Evolutionary conservation across 768 basidiomycete species (phyloP), one percentile per base, ranked within the genome.

Genomic region (Dacryopinax spathularia): DNA sequence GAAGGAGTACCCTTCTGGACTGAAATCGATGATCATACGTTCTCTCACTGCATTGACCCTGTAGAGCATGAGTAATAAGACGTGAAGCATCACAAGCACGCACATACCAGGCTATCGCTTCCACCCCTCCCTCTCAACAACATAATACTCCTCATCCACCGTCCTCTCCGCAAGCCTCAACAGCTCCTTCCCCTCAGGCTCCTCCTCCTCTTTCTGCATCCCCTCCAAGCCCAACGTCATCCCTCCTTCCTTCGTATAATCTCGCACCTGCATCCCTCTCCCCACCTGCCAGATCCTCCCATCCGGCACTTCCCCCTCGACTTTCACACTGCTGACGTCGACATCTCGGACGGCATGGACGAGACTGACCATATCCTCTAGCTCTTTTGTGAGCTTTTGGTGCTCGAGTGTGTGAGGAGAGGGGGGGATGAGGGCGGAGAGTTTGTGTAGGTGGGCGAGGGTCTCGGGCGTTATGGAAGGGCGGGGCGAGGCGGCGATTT

Each of bases 331-430:
- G 33, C 33, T 59, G 15, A 73, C 60, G 25, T 80, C 73, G 43
- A 86, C 83, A 27, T 87, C 72, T 72, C 82, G 87, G 61, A 91
- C 89, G 2, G 89, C 89, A 69, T 91, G 88, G 15, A 92, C 89
- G 10, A 92, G 77, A 66, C 79, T 81, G 63, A 91, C 76, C 60
- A 92, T 80, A 62, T 85, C 84, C 67, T 86, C 85, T 66, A 92
- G 73, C 66, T 88, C 84, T 39, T 68, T 65, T 65, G 82, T 85
- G 41, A 87, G 74, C 20, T 72, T 70, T 1, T 70, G 68, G 66
- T 85, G 80, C 64, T 84, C 81, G 4, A 71, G 69, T 0, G 87
- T 82, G 35, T 80, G 82, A 64, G 82, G 77, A 56, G 76, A 71
- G 1, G 89, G 90, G 1, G 88, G 83, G 29, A 80, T 70, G 43